Evolutionary conservation across 2,329 filamentous ascomycete genomes (phyloP).

Genomic region (Calonectria fujianensis): DNA sequence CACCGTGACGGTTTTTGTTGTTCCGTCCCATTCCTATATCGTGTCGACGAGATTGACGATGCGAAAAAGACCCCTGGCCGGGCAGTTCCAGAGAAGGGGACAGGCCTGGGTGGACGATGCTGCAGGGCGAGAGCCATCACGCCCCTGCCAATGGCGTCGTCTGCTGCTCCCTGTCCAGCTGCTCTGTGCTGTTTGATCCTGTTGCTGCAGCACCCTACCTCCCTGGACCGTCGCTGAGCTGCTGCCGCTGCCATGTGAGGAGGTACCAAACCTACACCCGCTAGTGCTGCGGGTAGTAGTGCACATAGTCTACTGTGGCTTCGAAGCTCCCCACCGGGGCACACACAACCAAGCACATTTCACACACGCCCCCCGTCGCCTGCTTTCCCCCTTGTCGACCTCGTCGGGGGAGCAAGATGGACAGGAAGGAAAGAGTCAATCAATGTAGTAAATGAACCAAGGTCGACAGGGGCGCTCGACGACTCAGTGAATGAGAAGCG

Average conservation of each 20-base stretch:
- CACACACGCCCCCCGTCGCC: conserved; percentile 31
- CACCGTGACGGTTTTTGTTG: conserved; percentile 5
- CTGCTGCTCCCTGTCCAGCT: neutral
- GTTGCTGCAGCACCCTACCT: conserved; percentile 3
- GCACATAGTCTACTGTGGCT: conserved; percentile 29
- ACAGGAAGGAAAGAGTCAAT: conserved; percentile 7
- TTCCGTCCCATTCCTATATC: conserved; percentile 24
- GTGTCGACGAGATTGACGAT: conserved; percentile 8
- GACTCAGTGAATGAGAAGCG: conserved; percentile 5
- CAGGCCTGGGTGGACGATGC: neutral
- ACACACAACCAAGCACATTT: conserved; percentile 18
- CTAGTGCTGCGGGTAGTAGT: conserved; percentile 32
- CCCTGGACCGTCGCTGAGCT: neutral
- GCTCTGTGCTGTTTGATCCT: conserved; percentile 3
- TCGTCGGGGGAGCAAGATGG: conserved; percentile 12
- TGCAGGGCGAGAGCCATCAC: neutral
- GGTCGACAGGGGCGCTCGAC: neutral
- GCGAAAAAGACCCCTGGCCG: conserved; percentile 7
- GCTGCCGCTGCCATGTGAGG: conserved; percentile 6
- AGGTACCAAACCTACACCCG: conserved; percentile 9
- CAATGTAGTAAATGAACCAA: conserved; percentile 14
- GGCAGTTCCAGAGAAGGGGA: conserved; percentile 6
- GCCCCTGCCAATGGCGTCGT: conserved; percentile 12
- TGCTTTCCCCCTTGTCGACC: conserved; percentile 20
- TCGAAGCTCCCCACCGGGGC: conserved; percentile 35